Evolutionary conservation across 306 rosid genomes (phyloP).

Genomic region (Datisca glomerata): DNA sequence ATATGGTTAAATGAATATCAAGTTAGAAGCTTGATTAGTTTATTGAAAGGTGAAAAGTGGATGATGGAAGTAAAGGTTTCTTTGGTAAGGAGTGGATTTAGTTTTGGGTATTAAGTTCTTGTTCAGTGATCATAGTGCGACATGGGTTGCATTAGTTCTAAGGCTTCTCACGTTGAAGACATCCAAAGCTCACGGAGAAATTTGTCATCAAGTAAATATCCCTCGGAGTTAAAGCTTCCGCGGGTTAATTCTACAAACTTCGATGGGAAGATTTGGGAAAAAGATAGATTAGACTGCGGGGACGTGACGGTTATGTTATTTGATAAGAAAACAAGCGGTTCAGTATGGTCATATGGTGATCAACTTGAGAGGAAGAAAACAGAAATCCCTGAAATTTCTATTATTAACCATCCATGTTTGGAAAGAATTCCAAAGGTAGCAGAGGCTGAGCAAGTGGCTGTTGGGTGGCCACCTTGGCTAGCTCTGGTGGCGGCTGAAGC

Average conservation of each 20-base stretch:
- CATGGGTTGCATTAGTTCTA: constrained; percentile 67
- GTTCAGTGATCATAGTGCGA: constrained; percentile 2
- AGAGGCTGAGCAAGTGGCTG: constrained; percentile 79
- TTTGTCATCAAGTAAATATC: constrained; percentile 40
- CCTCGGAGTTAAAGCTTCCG: background rate
- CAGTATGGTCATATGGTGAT: constrained; percentile 22
- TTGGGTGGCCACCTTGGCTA: constrained; percentile 98
- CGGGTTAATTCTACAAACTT: background rate
- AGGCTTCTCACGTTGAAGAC: constrained; percentile 52
- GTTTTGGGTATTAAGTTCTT: background rate
- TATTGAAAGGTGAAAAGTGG: too few species aligned
- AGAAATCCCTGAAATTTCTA: constrained; percentile 26
- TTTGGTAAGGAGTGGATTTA: background rate
- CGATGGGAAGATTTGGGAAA: constrained; percentile 13
- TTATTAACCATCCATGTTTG: constrained; percentile 24
- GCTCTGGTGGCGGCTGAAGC: constrained; percentile 77
- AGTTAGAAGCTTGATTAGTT: too few species aligned
- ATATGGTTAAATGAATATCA: too few species aligned
- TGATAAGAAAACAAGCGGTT: constrained; percentile 33
- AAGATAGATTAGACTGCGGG: constrained; percentile 22
- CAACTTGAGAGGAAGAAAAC: constrained; percentile 29
- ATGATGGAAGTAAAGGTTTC: background rate
- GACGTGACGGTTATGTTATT: constrained; percentile 36
- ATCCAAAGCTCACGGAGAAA: constrained; percentile 29
- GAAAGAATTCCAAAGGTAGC: constrained; percentile 51